Percentiles rank a stretch among this genome's conserved stretches.
Evolutionary conservation across 495 filamentous ascomycete genomes (phyloP).

Genomic region (Aspergillus affinis): DNA sequence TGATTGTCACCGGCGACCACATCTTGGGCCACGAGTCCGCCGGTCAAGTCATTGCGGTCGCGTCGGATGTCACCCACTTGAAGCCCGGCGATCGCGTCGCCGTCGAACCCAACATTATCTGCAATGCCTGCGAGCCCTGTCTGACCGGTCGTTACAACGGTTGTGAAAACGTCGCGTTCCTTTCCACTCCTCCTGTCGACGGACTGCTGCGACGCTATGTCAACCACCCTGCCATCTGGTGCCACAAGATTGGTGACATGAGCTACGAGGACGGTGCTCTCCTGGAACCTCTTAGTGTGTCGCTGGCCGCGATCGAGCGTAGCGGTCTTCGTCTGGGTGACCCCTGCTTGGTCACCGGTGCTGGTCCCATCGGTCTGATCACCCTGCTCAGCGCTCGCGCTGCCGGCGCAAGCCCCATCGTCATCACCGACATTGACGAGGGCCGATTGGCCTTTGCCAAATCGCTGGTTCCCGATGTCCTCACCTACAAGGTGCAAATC

Average conservation of each 20-base stretch:
- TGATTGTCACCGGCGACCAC: constrained; percentile 84
- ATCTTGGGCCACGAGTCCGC: constrained; percentile 93
- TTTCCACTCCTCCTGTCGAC: constrained; percentile 83
- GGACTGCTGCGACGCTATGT: constrained; percentile 90
- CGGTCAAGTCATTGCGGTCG: constrained; percentile 76
- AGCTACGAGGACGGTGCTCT: constrained; percentile 85
- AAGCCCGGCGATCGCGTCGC: constrained; percentile 84
- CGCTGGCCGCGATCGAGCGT: constrained; percentile 79
- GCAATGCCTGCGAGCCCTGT: constrained; percentile 84
- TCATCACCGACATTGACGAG: constrained; percentile 91
- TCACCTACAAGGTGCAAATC: constrained; percentile 74
- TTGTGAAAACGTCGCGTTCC: constrained; percentile 79
- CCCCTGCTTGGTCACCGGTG: constrained; percentile 81
- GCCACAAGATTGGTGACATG: constrained; percentile 89
- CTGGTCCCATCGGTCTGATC: constrained; percentile 87
- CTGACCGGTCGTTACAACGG: constrained; percentile 91
- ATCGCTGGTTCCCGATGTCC: constrained; percentile 67
- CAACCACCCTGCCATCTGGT: constrained; percentile 89
- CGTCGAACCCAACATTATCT: constrained; percentile 88
- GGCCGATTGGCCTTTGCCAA: constrained; percentile 80
- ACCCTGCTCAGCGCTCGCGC: constrained; percentile 77
- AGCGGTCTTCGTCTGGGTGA: constrained; percentile 77
- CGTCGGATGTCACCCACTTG: constrained; percentile 70
- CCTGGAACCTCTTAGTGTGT: constrained; percentile 83
- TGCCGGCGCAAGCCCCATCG: constrained; percentile 80